A percentile compares a stretch with the other conserved stretches of the same genome.
phyloP scores from a whole-genome alignment of 1,284 basidiomycete species.

The Neonothopanus nambi region DNA sequence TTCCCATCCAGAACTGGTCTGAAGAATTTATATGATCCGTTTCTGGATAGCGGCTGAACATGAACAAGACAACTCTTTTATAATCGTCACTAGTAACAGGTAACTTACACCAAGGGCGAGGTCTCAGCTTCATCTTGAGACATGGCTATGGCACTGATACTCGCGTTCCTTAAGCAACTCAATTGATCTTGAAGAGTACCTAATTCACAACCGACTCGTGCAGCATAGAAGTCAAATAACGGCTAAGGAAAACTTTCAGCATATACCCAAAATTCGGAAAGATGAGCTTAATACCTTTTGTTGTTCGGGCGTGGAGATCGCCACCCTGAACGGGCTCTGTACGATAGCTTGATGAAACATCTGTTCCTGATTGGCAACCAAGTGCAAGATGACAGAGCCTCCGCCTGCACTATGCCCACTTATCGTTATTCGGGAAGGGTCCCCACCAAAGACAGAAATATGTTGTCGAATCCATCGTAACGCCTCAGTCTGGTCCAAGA shows the following conservation, averaged over 20 bases:
- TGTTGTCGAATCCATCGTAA: constrained; percentile 47
- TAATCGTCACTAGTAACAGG: not conserved
- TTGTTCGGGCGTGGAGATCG: constrained; percentile 48
- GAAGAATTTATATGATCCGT: constrained; percentile 39
- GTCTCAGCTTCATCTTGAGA: constrained; percentile 49
- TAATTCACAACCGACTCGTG: constrained; percentile 45
- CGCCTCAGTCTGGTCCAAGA: constrained; percentile 60
- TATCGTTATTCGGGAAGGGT: constrained; percentile 54
- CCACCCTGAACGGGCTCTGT: constrained; percentile 55
- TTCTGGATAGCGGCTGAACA: constrained; percentile 17
- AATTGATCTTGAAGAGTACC: constrained; percentile 37
- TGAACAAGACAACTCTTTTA: no score
- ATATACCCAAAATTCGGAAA: not conserved
- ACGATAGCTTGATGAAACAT: constrained; percentile 55
- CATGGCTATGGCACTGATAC: constrained; percentile 46
- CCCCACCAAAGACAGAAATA: constrained; percentile 16
- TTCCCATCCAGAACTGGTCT: constrained; percentile 49
- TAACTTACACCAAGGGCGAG: not conserved
- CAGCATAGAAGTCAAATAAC: constrained; percentile 50
- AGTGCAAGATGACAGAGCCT: constrained; percentile 53
- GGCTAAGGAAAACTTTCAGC: constrained; percentile 33
- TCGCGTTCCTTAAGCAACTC: constrained; percentile 47
- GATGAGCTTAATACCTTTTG: constrained; percentile 37
- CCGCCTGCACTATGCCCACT: constrained; percentile 65
- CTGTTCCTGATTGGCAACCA: constrained; percentile 42